Evolutionary conservation across 306 rosid genomes (phyloP).

Genomic region (Prunus persica): DNA sequence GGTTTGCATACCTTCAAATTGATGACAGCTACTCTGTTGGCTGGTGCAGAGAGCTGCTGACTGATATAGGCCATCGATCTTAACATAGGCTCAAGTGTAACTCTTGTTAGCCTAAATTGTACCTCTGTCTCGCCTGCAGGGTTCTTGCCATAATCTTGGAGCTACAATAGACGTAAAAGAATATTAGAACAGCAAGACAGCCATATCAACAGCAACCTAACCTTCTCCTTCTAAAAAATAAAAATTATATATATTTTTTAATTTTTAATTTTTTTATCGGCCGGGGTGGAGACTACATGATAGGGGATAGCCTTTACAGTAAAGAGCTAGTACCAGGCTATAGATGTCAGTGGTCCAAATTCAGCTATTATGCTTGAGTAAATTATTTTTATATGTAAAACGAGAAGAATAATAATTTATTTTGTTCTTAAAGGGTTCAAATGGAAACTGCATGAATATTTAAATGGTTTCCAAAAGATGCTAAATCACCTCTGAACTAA

Average conservation of each 20-base stretch:
- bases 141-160: constrained; percentile 65
- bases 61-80: constrained; percentile 67
- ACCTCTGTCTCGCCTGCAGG: constrained; percentile 63
- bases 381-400: neutral
- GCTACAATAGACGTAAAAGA: constrained; percentile 34
- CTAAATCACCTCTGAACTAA: neutral
- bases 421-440: neutral
- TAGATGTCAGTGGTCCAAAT: neutral
- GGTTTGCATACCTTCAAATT: constrained; percentile 56
- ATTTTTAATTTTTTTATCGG: too few relatives aligned
- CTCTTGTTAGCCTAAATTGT: constrained; percentile 64
- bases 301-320: neutral
- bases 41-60: constrained; percentile 64
- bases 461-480: neutral
- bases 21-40: constrained; percentile 73
- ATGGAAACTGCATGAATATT: neutral
- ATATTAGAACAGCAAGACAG: constrained; percentile 26
- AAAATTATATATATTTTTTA: too few relatives aligned
- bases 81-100: constrained; percentile 79
- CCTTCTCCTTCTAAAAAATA: too few relatives aligned
- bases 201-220: constrained; percentile 6
- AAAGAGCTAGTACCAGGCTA: neutral
- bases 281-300: neutral
- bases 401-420: too few relatives aligned
- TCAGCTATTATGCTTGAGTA: neutral